A percentile compares a stretch with the other conserved stretches of the same genome.
These are phyloP conservation scores for Termitomyces sp. DNA, from an alignment of 768 basidiomycete species.

Conservation along the genomic window DNA sequence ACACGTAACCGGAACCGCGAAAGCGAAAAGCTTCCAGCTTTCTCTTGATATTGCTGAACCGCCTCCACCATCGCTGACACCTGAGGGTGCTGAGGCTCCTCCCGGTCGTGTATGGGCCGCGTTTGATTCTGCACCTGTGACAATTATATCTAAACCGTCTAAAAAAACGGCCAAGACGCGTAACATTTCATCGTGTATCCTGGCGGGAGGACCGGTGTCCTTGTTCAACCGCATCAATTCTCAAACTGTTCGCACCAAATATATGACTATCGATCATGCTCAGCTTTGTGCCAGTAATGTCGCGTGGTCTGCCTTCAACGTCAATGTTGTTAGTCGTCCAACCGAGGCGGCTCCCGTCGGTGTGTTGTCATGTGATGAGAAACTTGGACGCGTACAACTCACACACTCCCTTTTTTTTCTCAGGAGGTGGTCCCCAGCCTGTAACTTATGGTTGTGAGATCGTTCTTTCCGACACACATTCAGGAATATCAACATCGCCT, in stretches of 20 bases:
- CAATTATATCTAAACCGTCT: constrained; percentile 95
- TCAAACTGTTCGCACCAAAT: constrained; percentile 95
- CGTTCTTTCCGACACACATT: constrained; percentile 78
- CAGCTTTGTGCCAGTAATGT: constrained; percentile 87
- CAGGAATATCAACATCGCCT: constrained; percentile 83
- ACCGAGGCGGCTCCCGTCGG: constrained; percentile 64
- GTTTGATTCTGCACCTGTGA: constrained; percentile 89
- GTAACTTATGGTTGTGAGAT: constrained; percentile 93
- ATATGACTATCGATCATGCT: constrained; percentile 89
- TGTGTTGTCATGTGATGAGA: constrained; percentile 60
- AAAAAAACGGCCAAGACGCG: constrained; percentile 97
- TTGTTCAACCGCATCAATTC: constrained; percentile 96
- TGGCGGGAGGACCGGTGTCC: constrained; percentile 85
- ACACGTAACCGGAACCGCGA: constrained; percentile 85
- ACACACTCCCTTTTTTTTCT: constrained; percentile 37
- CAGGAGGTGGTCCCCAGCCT: constrained; percentile 66
- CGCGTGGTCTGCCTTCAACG: constrained; percentile 92
- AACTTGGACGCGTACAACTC: constrained; percentile 29
- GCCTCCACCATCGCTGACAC: constrained; percentile 46
- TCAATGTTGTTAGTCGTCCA: constrained; percentile 80
- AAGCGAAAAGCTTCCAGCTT: constrained; percentile 87
- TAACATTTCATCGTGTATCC: constrained; percentile 87
- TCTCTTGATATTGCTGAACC: constrained; percentile 85
- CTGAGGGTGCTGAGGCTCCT: constrained; percentile 44
- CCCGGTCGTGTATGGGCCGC: constrained; percentile 83